phyloP scores from a whole-genome alignment of 495 filamentous ascomycete species.

The Neurospora sp. region DNA sequence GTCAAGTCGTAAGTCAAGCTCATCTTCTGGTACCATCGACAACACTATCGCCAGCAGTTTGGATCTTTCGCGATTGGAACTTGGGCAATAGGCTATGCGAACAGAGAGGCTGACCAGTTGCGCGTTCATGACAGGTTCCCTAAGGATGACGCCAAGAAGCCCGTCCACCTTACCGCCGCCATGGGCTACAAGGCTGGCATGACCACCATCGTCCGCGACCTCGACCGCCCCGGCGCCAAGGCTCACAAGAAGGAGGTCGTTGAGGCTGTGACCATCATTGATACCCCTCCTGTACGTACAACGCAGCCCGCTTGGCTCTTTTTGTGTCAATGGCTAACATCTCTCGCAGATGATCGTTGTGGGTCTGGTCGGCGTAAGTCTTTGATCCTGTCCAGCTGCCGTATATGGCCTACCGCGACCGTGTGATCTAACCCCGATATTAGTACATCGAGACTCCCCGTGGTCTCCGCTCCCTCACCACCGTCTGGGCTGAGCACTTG shows the following conservation, averaged over 20 bases:
- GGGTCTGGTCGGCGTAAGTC: constrained; percentile 77
- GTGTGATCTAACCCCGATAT: constrained; percentile 11
- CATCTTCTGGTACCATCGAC: neutral
- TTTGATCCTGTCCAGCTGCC: constrained; percentile 19
- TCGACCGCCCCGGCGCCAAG: constrained; percentile 98
- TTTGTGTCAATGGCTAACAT: constrained; percentile 50
- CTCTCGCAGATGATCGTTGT: constrained; percentile 86
- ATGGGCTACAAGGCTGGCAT: constrained; percentile 99
- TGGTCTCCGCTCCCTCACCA: constrained; percentile 97
- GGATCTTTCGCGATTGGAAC: neutral
- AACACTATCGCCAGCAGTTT: neutral
- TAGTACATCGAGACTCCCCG: constrained; percentile 98
- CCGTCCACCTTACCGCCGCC: constrained; percentile 94
- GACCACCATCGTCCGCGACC: constrained; percentile 99
- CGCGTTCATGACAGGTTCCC: constrained; percentile 62
- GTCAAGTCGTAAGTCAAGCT: constrained; percentile 74
- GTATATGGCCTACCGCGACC: constrained; percentile 2
- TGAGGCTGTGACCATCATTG: constrained; percentile 97
- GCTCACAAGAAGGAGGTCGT: constrained; percentile 99
- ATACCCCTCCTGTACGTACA: constrained; percentile 95
- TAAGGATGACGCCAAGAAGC: constrained; percentile 99
- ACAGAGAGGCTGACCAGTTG: constrained; percentile 13
- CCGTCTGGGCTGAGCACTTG: constrained; percentile 98
- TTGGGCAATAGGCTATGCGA: neutral
- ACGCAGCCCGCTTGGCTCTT: constrained; percentile 52